A percentile compares a stretch with the other conserved stretches of the same genome.
These are phyloP conservation scores for Diutina catenulata DNA, from an alignment of 1,139 yeast species.

Conservation along the genomic window DNA sequence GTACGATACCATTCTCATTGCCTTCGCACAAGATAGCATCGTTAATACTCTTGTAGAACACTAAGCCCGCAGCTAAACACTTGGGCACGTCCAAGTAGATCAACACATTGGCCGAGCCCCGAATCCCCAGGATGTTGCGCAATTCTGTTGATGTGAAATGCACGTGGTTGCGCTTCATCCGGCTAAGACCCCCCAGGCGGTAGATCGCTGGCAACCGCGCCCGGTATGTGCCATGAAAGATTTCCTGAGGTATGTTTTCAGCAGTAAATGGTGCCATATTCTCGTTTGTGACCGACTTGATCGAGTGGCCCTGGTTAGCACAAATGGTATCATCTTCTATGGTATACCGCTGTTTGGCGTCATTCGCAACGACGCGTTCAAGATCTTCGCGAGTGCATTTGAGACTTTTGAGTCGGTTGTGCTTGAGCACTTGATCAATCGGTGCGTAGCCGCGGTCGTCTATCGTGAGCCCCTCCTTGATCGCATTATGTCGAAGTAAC, in stretches of 20 bases:
- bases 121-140: conserved; percentile 48
- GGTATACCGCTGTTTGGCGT: conserved; percentile 62
- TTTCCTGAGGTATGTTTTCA: conserved; percentile 12
- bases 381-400: conserved; percentile 48
- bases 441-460: conserved; percentile 57
- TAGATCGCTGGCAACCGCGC: conserved; percentile 39
- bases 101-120: conserved; percentile 45
- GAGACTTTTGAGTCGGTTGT: conserved; percentile 46
- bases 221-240: conserved; percentile 76
- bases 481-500: conserved; percentile 76
- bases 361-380: conserved; percentile 44
- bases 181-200: conserved; percentile 43
- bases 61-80: conserved; percentile 34
- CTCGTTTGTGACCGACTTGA: conserved; percentile 30
- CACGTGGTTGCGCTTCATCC: conserved; percentile 73
- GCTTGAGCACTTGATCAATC: conserved; percentile 39
- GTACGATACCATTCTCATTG: conserved; percentile 14
- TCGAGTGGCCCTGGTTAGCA: conserved; percentile 90
- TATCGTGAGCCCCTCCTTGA: conserved; percentile 53
- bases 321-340: conserved; percentile 38
- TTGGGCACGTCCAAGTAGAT: conserved; percentile 49
- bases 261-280: conserved; percentile 29
- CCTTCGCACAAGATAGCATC: conserved; percentile 68
- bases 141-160: conserved; percentile 43
- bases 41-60: conserved; percentile 55